Base-by-base conservation (phyloP, 495 filamentous ascomycete genomes). In the Daldinia decipiens region DNA sequence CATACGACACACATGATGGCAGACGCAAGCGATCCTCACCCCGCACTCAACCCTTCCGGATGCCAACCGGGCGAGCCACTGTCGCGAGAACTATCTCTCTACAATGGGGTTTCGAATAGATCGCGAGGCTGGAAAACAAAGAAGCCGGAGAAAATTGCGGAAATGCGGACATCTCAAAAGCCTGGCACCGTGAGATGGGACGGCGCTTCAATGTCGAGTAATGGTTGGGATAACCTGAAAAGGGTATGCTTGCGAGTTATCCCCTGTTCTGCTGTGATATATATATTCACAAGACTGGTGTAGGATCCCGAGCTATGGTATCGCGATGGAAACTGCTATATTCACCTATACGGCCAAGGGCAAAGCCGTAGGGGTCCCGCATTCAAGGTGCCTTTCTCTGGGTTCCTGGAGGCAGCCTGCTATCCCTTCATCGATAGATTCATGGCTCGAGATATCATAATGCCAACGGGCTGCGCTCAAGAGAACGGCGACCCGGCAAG, bases 241-340 rank as follows among this genome's bases (percentile, higher is more conserved):
- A 83, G 78, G 70, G 87, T 88, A 77, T 70, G 82, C 74, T 26
- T 19, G 7, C 24, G 57, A 70, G 29, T 3, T 5, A 56, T 57
- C 64, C 34, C 29, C 9, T n/a, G 26, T 50, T 38, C 34, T 0
- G 8, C 39, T 15, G n/a, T 51, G 13, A 3, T 19, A 31, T 29
- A 31, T 29, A n/a, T 38, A 15, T 47, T 69, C 3, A 69, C 45
- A n/a, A 3, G 4, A 24, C 6, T 61, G 1, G 24, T 31, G 7
- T 50, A 86, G 84, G 90, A 92, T 74, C 78, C 85, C 13, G 88
- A 91, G 61, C 81, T 92, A 13, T 92, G 88, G 88, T 82, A 81
- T 76, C 79, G 82, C 0, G 77, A 86, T 61, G 90, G 87, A 11
- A 85, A 91, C 73, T 92, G 89, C 68, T 77, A 85, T 1, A 82